Base-by-base conservation (phyloP, 1,284 basidiomycete species). In the Heliocybe sulcata region DNA sequence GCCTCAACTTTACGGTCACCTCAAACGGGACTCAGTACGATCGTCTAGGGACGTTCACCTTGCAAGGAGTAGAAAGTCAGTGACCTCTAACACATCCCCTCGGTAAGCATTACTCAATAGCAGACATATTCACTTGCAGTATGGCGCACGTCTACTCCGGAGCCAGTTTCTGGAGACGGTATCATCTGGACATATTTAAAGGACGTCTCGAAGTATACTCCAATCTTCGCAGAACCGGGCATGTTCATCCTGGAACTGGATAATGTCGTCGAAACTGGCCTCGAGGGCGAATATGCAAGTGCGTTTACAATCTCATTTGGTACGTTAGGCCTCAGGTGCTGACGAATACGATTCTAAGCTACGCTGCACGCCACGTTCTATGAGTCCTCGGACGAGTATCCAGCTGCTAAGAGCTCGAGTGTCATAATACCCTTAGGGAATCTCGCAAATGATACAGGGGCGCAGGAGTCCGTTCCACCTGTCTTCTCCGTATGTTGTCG, bases 91-190 rank as follows among this genome's bases (percentile, higher is more conserved):
- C 4, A 80, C 67, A 20, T 4, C 42, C 23, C n/a, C n/a, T n/a
- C n/a, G n/a, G n/a, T n/a, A n/a, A n/a, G n/a, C n/a, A n/a, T n/a
- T n/a, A n/a, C n/a, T n/a, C n/a, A n/a, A n/a, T n/a, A n/a, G n/a
- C n/a, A n/a, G n/a, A n/a, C n/a, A n/a, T n/a, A n/a, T n/a, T n/a
- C n/a, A n/a, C n/a, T n/a, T n/a, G n/a, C 48, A 74, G 85, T 90
- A 53, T 90, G 88, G 88, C 76, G 88, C 35, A 90, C 85, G 20
- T 89, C 86, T 0, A 91, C 88, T n/a, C 84, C 88, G 0, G 88
- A 90, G 64, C 88, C 88, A 0, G 38, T 42, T 16, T 85, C 82
- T 0, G 58, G 63, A 1, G 75, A 81, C 51, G 88, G 87, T 2
- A 89, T 90, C 58, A 82, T 89, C 52, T 90, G 87, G 87, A 89